phyloP scores from a whole-genome alignment of 1,284 basidiomycete genomes.

The Retiboletus flavoniger region DNA sequence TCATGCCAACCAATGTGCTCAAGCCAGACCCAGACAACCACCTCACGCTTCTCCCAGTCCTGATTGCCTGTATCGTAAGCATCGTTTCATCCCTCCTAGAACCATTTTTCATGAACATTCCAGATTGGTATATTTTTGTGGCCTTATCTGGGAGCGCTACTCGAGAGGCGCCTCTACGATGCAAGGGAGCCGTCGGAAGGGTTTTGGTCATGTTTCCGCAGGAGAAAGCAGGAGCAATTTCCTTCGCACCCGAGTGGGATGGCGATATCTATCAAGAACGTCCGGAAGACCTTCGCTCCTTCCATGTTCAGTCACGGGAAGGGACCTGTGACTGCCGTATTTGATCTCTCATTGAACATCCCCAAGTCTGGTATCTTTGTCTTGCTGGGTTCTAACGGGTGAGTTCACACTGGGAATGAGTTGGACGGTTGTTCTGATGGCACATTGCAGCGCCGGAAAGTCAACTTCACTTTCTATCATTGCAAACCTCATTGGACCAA shows the following conservation, averaged over 20 bases:
- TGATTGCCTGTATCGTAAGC: slow-evolving; percentile 64
- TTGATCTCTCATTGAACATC: slow-evolving; percentile 62
- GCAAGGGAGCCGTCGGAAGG: slow-evolving; percentile 42
- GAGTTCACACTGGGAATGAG: slow-evolving; percentile 17
- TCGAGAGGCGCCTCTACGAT: slow-evolving; percentile 65
- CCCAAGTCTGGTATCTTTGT: slow-evolving; percentile 74
- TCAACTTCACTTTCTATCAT: slow-evolving; percentile 71
- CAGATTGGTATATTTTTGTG: slow-evolving; percentile 72
- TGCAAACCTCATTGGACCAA: slow-evolving; percentile 58
- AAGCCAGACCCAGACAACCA: slow-evolving; percentile 59
- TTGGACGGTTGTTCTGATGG: slow-evolving; percentile 5
- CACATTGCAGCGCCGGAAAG: slow-evolving; percentile 65
- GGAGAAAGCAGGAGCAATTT: slow-evolving; percentile 16
- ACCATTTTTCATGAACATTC: neutral
- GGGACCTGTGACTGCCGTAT: slow-evolving; percentile 55
- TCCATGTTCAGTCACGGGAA: slow-evolving; percentile 41
- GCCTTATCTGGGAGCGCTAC: slow-evolving; percentile 58
- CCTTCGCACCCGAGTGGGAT: slow-evolving; percentile 39
- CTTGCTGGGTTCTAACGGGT: slow-evolving; percentile 73
- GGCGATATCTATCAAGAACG: slow-evolving; percentile 60
- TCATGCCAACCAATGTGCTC: slow-evolving; percentile 50
- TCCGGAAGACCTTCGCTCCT: slow-evolving; percentile 56
- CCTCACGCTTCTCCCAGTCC: slow-evolving; percentile 55
- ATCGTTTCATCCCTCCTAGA: neutral
- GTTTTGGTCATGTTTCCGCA: slow-evolving; percentile 32